Evolutionary conservation across 225 moss, liverwort and hornwort species (phyloP).

Genomic region (Bryum argenteum): DNA sequence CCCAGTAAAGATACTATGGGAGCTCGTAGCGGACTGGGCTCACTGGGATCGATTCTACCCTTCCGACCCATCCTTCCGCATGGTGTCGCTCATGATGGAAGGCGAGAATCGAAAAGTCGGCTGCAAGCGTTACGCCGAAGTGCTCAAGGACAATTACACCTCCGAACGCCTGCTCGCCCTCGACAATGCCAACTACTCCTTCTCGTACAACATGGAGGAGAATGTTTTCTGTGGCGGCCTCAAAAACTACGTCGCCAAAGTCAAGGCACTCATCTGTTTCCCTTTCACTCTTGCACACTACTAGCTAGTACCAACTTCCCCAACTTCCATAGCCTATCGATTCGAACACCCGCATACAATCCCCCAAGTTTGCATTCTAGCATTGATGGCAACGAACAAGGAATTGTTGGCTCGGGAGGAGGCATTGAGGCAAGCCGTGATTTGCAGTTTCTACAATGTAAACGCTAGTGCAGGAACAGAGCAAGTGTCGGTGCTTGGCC

Average conservation of each 20-base stretch:
- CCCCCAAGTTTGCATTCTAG: too few species aligned
- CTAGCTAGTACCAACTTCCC: not conserved
- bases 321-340: too few species aligned
- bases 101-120: conserved; percentile 14
- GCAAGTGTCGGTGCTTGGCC: too few species aligned
- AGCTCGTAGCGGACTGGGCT: conserved; percentile 15
- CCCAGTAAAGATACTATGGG: conserved; percentile 7
- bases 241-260: conserved; percentile 2
- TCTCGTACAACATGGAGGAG: conserved; percentile 25
- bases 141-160: not conserved
- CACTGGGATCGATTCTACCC: conserved; percentile 28
- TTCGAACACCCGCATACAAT: too few species aligned
- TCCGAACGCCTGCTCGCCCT: conserved; percentile 21
- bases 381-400: too few species aligned
- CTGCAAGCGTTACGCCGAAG: conserved; percentile 16
- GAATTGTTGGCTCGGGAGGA: too few species aligned
- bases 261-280: not conserved
- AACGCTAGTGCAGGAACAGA: too few species aligned
- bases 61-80: not conserved
- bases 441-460: too few species aligned
- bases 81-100: not conserved
- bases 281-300: not conserved
- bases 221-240: conserved; percentile 23
- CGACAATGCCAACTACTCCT: conserved; percentile 19
- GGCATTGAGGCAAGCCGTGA: too few species aligned